Evolutionary conservation across 2,329 filamentous ascomycete species (phyloP), one percentile per base, ranked within the genome.

Genomic region (Aspergillus brunneoviolaceus): DNA sequence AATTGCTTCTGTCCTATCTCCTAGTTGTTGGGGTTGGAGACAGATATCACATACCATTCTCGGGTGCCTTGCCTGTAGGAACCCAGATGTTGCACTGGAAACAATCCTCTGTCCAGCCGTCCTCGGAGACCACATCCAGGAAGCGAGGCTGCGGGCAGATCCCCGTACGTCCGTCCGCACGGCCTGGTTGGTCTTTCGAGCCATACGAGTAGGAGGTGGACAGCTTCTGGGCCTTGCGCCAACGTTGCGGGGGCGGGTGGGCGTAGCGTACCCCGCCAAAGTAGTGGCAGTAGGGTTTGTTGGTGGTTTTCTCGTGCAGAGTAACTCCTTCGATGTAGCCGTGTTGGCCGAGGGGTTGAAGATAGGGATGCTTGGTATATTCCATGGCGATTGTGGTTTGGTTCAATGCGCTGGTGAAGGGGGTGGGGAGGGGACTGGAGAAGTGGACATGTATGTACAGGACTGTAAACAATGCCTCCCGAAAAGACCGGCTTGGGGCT

Each of bases 251-350:
- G 0, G 83, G 82, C 14, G 83, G 81, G 1, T 84, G 71, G 0
- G 81, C 84, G 61, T 85, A 86, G 0, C 84, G 84, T 0, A 86
- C 70, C 5, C 82, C 82, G 21, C 83, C 83, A 57, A 84, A 84
- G 67, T 81, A 85, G 60, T 80, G 80, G 57, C 80, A 80, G 2
- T 81, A 70, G 5, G 75, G 71, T 19, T 68, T 65, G 14, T 63
- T 61, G 12, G 69, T 68, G 11, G 67, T 62, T 25, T 66, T 65
- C 19, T 73, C 67, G 11, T 74, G 69, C 55, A 84, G 73, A 0
- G 80, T 82, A 3, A 79, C 67, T 23, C 83, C 84, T 70, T 82
- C 75, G 27, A 85, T 73, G 60, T 77, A 78, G 51, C 84, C 84
- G 14, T 80, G 76, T 21, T 77, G 62, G 25, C 65, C 66, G 47